Conservation (phyloP, 768 basidiomycete genomes). For the Cyclocybe cylindracea region DNA sequence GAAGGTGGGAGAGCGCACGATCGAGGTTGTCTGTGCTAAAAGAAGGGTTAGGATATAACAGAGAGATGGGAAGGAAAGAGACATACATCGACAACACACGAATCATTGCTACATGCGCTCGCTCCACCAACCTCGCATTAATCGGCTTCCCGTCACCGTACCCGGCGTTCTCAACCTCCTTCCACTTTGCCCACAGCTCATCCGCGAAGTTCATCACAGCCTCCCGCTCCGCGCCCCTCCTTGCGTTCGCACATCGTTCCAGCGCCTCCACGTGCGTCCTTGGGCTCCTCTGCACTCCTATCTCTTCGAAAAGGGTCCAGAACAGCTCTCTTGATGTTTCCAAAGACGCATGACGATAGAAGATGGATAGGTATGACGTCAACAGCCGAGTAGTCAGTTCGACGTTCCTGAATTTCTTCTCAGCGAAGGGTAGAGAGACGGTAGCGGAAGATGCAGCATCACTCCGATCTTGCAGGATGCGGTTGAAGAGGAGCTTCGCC, state of each 20-base stretch:
- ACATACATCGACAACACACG: constrained; percentile 62
- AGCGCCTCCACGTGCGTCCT: constrained; percentile 66
- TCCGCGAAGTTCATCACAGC: constrained; percentile 54
- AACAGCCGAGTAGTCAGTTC: constrained; percentile 60
- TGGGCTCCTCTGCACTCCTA: constrained; percentile 47
- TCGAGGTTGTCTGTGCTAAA: constrained; percentile 50
- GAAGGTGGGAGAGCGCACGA: constrained; percentile 56
- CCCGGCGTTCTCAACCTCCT: constrained; percentile 41
- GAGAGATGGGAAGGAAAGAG: neutral
- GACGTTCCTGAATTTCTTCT: constrained; percentile 56
- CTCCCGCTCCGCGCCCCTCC: constrained; percentile 45
- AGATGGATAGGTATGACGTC: constrained; percentile 81
- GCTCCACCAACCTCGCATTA: constrained; percentile 60
- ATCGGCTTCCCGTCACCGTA: constrained; percentile 27
- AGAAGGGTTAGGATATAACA: constrained; percentile 1
- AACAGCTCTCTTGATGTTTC: constrained; percentile 51
- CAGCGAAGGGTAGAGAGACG: constrained; percentile 8
- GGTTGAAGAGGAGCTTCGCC: constrained; percentile 59
- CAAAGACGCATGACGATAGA: constrained; percentile 57
- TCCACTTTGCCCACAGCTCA: constrained; percentile 71
- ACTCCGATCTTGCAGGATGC: constrained; percentile 50
- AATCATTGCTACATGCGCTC: constrained; percentile 69
- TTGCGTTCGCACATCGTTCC: constrained; percentile 56
- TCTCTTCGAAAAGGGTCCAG: constrained; percentile 45
- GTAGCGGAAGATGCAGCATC: neutral